Conservation (phyloP, 1,139 yeast genomes). For the Zygosaccharomyces pseudobailii region DNA sequence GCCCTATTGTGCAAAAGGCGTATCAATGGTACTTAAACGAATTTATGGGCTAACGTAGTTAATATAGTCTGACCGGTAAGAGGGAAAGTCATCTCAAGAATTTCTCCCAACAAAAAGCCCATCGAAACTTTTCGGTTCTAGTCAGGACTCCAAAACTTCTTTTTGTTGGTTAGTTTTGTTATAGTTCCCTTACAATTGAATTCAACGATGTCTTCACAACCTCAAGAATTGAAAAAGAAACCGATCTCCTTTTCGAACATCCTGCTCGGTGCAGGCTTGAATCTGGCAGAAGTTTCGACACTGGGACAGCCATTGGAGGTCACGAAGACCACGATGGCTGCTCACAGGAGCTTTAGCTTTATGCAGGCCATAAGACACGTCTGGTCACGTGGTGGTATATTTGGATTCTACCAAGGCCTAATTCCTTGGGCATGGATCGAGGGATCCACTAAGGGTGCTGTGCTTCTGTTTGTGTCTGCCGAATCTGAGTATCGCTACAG, state of each 20-base stretch:
- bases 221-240: conserved; percentile 50
- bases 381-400: conserved; percentile 88
- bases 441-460: conserved; percentile 99
- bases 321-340: conserved; percentile 96
- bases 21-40: background rate
- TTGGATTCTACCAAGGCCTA: conserved; percentile 93
- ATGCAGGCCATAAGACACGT: conserved; percentile 66
- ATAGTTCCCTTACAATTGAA: background rate
- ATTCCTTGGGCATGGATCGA: conserved; percentile 99
- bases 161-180: background rate
- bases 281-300: conserved; percentile 88
- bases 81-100: background rate
- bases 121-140: background rate
- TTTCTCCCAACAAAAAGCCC: background rate
- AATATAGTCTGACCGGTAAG: background rate
- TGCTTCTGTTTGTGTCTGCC: conserved; percentile 84
- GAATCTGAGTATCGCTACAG: conserved; percentile 82
- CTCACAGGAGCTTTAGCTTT: conserved; percentile 71
- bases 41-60: background rate
- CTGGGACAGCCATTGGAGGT: conserved; percentile 97
- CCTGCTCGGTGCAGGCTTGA: conserved; percentile 88
- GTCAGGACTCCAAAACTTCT: background rate
- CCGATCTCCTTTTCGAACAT: conserved; percentile 87
- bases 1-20: background rate
- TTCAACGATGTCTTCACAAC: conserved; percentile 13